Base-by-base conservation (phyloP, 2,329 filamentous ascomycete genomes). In the Aspergillus neotritici region DNA sequence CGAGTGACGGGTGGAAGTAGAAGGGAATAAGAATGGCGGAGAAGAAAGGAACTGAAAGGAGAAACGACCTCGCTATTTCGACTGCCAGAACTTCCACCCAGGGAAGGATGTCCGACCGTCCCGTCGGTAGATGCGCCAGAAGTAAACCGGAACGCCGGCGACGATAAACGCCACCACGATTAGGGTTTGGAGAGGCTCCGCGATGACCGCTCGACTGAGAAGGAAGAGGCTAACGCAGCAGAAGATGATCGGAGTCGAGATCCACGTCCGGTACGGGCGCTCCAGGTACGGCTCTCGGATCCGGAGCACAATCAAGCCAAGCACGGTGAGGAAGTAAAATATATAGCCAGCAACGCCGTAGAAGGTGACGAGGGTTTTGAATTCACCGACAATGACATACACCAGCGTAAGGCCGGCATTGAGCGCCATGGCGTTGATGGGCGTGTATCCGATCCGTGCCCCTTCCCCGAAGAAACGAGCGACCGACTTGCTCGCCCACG, bases 341-440 rank as follows among this genome's bases (percentile, higher is more conserved):
- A 87, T 87, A 65, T 98, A 98, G 11, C 90, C 90, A 0, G 93
- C 93, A 10, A 98, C 93, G 44, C 93, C 93, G 69, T 97, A 97
- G 64, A 98, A 98, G 0, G 93, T 97, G 44, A 97, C 78, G 2
- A 98, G 78, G 0, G 91, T 95, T 40, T 82, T 77, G 62, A 98
- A 97, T 64, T 95, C 88, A 66, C 93, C 93, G 4, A 94, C 82
- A 2, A 86, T 60, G 49, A 95, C 82, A 70, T 97, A 98, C 1
- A 77, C 70, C 3, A 78, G 70, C 1, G 88, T 94, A 15, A 98
- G 70, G 3, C 70, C 53, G 32, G 78, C 77, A 66, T 98, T 98
- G 55, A 97, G 80, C 2, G 85, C 60, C 69, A 97, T 87, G 5
- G 93, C 93, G 54, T 90, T 85, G 51, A 97, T 83, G n/a, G 93